Conservation (phyloP, 345 rosid genomes). For the Eucalyptus polybractea region DNA sequence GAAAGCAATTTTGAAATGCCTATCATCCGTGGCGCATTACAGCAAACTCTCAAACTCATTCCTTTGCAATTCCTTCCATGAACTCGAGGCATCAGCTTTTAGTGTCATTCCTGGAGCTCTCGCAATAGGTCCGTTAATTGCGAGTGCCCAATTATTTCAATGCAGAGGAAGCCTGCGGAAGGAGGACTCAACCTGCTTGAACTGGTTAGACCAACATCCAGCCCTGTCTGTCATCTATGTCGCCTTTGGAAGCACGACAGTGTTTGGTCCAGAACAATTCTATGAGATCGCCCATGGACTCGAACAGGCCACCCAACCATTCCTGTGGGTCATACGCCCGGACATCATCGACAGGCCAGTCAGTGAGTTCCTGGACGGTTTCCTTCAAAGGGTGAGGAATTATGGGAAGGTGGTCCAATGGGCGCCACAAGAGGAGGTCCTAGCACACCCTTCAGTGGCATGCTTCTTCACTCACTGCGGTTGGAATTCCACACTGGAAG, state of each 20-base stretch:
- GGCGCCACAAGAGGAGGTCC: conserved; percentile 8
- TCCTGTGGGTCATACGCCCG: conserved; percentile 18
- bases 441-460: conserved; percentile 8
- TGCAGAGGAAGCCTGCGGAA: conserved; percentile 2
- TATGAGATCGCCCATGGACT: conserved; percentile 23
- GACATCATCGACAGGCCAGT: neutral
- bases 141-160: neutral
- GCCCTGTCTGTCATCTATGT: conserved; percentile 23
- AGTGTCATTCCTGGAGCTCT: neutral
- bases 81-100: neutral
- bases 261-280: conserved; percentile 10
- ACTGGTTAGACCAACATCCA: conserved; percentile 33
- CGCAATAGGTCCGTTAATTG: conserved; percentile 17
- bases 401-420: neutral
- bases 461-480: conserved; percentile 20
- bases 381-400: neutral
- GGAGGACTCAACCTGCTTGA: conserved; percentile 13
- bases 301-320: conserved; percentile 5
- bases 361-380: neutral
- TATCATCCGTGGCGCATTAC: neutral
- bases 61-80: conserved; percentile 1
- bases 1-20: neutral
- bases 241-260: conserved; percentile 28
- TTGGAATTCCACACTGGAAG: neutral
- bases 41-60: neutral